Base-by-base conservation (phyloP, 257 asterid species). In the Nicotiana obtusifolia region DNA sequence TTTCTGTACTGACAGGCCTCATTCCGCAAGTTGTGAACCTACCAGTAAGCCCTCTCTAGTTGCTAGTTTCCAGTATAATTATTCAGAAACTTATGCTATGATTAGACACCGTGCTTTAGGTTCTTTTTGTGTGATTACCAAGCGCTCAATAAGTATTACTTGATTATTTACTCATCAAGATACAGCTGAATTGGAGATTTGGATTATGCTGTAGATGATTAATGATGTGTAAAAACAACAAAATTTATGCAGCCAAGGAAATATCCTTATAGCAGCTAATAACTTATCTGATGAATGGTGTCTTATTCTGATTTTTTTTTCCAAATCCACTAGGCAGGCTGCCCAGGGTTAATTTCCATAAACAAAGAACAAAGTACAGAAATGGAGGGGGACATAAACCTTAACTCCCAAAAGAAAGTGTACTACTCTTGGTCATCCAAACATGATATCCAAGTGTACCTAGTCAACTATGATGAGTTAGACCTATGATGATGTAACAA, bases 1-100 rank as follows among this genome's bases (percentile, higher is more conserved):
- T 82, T 92, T 82, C 65, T 92, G 97, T 82, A 81, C 91, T 5
- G 91, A 89, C 24, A 88, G 94, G 44, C 90, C 91, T 68, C 95
- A 92, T 88, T 16, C 84, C 4, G 69, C 5, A n/a, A 47, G 83
- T 13, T 91, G 97, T 87, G 84, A 86, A 84, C 77, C 83, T 22
- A 22, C 79, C 24, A 80, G 97, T 93, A 81, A 87, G 89, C 78
- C 80, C 35, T 5, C 33, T 76, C 57, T 77, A 41, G 1, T 54
- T 2, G 59, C 44, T 71, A 71, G 2, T 41, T 67, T 68, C 33
- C 57, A 11, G 77, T 41, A 37, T 68, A 68, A 37, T 37, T 68
- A 19, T 17, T 28, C 54, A 68, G 57, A 2, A 41, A 10, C 33
- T 69, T 69, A 69, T 69, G 20, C 31, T 69, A 20, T 11, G 11